phyloP scores from a whole-genome alignment of 2,329 filamentous ascomycete genomes.

The Talaromyces sp. region DNA sequence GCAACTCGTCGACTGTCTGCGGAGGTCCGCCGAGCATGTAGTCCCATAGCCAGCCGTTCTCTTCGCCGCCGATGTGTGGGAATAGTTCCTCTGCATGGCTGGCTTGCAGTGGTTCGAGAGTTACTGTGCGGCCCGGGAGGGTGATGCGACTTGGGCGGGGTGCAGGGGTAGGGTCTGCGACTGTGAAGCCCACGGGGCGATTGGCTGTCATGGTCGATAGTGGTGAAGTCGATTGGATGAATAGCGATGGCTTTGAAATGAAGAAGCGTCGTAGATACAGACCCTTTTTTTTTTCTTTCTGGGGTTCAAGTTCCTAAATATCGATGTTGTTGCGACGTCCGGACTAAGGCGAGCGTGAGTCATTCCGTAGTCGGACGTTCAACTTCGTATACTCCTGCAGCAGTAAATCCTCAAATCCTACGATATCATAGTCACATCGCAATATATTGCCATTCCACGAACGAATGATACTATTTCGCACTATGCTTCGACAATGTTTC shows the following conservation, averaged over 20 bases:
- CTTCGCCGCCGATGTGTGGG: constrained; percentile 27
- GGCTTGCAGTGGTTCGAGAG: constrained; percentile 29
- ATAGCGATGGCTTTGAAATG: not conserved
- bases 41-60: constrained; percentile 38
- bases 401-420: not conserved
- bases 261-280: not conserved
- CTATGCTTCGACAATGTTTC: too few species aligned
- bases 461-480: not conserved
- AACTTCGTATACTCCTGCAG: not conserved
- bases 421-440: not conserved
- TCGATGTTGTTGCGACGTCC: not conserved
- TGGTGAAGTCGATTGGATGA: not conserved
- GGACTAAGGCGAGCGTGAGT: not conserved
- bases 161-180: constrained; percentile 17
- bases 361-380: not conserved
- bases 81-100: constrained; percentile 35
- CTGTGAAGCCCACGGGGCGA: constrained; percentile 10
- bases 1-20: constrained; percentile 31
- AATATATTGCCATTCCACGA: not conserved
- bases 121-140: constrained; percentile 30
- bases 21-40: constrained; percentile 45
- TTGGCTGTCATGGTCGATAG: not conserved
- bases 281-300: not conserved
- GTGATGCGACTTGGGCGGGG: constrained; percentile 16
- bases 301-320: not conserved